Base-by-base conservation (phyloP, 2,329 filamentous ascomycete species). In the Sporothrix pseudoabietina region DNA sequence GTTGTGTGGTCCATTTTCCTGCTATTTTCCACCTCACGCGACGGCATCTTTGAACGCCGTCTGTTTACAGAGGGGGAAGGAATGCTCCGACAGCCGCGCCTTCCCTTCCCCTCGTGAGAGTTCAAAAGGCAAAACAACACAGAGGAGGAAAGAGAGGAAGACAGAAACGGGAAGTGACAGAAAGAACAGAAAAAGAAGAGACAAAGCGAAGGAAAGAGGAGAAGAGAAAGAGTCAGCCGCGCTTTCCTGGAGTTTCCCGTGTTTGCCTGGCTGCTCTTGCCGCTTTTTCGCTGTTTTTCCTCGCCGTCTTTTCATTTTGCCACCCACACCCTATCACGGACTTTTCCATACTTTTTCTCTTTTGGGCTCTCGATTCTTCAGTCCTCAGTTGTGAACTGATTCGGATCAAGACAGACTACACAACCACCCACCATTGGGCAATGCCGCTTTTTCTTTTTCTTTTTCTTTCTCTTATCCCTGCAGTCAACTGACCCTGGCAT, bases 11-110 rank as follows among this genome's bases (percentile, higher is more conserved):
- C 39, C 41, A 65, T 30, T 63, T 41, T 22, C 9, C 41, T 39
- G n/a, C 4, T 26, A 19, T 26, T n/a, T 26, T 65, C 16, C 10
- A 44, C 44, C 19, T 65, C 41, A 10, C 39, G n/a, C n/a, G 39
- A 65, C 39, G n/a, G 59, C 39, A 47, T 47, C 39, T n/a, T 68
- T 32, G 65, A 68, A 68, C 65, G 65, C 26, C 44, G 65, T 68
- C 7, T 35, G 35, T 35, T 22, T 7, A 47, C 9, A 47, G 61
- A 57, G 61, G 7, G 26, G 12, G 3, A 35, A 35, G 39, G 39
- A 26, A 66, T 30, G 63, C 63, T 30, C 44, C 44, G 63, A 65
- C 39, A 47, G 22, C 44, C 30, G 44, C 47, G 26, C 65, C 44
- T 68, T 68, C 44, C 65, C 44, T 52, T 68, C 44, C 44, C n/a